Evolutionary conservation across 371 early-diverging fungal genomes (phyloP), one percentile per base, ranked within the genome.

Genomic region (Amoeboaphelidium protococcarum): DNA sequence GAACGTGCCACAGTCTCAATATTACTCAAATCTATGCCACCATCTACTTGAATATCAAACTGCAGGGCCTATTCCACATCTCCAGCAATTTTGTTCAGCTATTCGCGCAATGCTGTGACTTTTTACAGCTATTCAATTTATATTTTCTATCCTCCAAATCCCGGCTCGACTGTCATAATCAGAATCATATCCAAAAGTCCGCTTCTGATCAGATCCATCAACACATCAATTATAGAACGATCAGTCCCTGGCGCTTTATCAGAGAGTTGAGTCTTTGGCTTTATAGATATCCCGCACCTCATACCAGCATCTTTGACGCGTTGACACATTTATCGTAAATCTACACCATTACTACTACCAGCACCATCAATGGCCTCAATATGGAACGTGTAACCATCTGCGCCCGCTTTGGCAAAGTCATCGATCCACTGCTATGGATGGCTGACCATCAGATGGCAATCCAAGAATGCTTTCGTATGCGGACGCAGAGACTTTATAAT

Each of bases 401-500:
- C 89, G n/a, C 92, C 92, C 2, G 90, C 90, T 47, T 74, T 72
- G 3, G 86, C 85, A 59, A 86, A 88, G 56, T 88, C 88, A 40
- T 80, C 72, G 6, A 91, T 79, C 96, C 92, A 92, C 64, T 77
- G 61, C 47, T 80, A 78, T n/a, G 96, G 96, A 47, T 85, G 60
- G 27, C 83, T 69, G 20, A 91, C 94, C 96, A 95, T 95, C 69
- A 92, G 64, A 58, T 95, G 96, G 65, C 92, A 91, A 68, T 95
- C 96, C 27, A 94, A 72, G 60, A 85, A 89, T 6, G 78, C 85
- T 27, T 83, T 68, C 3, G 86, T 76, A 60, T 86, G 85, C 52
- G 80, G 76, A 42, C 89, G 73, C 45, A 95, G 63, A 42, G 72
- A 65, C 50, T 79, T 69, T 53, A 95, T 80, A 44, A 95, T 75